These are phyloP conservation scores for Linderina pennispora DNA, from an alignment of 192 early-diverging fungal species.

Conservation along the genomic window DNA sequence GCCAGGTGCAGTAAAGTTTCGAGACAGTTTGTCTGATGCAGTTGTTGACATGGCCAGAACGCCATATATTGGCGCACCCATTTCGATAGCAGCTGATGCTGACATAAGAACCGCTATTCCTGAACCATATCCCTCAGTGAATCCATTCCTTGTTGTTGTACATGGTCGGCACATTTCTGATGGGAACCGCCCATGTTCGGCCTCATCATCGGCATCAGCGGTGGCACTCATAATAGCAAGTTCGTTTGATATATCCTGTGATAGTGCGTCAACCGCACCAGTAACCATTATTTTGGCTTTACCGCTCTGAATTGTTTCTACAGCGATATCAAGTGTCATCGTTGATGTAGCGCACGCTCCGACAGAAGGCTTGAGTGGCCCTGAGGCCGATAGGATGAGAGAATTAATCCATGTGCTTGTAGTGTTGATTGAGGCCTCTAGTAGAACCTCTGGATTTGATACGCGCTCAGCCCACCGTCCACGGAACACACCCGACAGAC, in stretches of 20 bases:
- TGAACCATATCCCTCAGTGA: slow-evolving; percentile 92
- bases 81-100: slow-evolving; percentile 77
- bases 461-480: slow-evolving; percentile 75
- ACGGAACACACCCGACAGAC: slow-evolving; percentile 68
- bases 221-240: slow-evolving; percentile 98
- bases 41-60: slow-evolving; percentile 82
- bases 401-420: slow-evolving; percentile 95
- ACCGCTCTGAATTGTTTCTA: slow-evolving; percentile 81
- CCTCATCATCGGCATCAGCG: slow-evolving; percentile 70
- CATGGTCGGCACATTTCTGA: slow-evolving; percentile 90
- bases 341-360: slow-evolving; percentile 92
- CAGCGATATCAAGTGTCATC: slow-evolving; percentile 84
- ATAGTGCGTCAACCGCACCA: slow-evolving; percentile 85
- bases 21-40: slow-evolving; percentile 92
- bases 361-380: slow-evolving; percentile 74
- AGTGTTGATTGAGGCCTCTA: slow-evolving; percentile 93
- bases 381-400: slow-evolving; percentile 85
- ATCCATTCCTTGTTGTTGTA: slow-evolving; percentile 80
- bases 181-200: slow-evolving; percentile 75
- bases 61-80: slow-evolving; percentile 88
- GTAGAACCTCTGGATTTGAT: slow-evolving; percentile 85
- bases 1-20: slow-evolving; percentile 93
- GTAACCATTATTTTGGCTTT: slow-evolving; percentile 90
- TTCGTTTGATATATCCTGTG: slow-evolving; percentile 85
- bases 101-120: slow-evolving; percentile 87